Evolutionary conservation across 1,139 yeast species (phyloP), one percentile per base, ranked within the genome.

Genomic region (Kluyveromyces sp.): DNA sequence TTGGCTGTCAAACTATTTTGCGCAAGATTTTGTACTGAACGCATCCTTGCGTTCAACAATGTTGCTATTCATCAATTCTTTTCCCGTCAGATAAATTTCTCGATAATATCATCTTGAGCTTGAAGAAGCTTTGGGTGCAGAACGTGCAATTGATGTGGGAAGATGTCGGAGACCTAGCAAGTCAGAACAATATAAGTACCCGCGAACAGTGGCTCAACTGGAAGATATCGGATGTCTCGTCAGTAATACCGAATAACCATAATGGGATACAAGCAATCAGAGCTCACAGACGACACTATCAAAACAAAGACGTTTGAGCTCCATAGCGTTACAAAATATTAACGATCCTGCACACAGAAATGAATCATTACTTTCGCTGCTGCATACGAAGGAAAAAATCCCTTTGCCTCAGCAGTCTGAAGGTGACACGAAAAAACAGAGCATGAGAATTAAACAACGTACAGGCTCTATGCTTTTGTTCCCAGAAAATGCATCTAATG

Each of bases 1-100:
- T 65, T 92, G 97, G 96, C 67, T 92, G 32, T 67, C 86, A 50
- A 90, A 84, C 61, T 83, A 83, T 60, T 84, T 82, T 56, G 70
- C 76, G 39, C 87, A 83, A 56, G 92, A 84, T 59, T 84, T 83
- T 58, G 68, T 79, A 41, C 58, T 71, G 8, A 71, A 78, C 51
- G 55, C 56, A 3, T 58, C 63, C 26, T 58, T 83, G 36, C 72
- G 89, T 55, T 70, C 68, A 42, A 52, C 63, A 8, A 77, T 82
- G 53, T 66, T 76, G 3, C 54, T 61, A n/a, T 72, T 73, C 34
- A 58, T 83, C 42, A 83, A 83, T 25, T 10, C 15, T 57, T 79
- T 25, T 25, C 3, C 41, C 38, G 7, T 50, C 10, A 30, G 37
- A 15, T 41, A 34, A 27, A 10, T 33, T 33, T 36, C 37, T 31